Base-by-base conservation (phyloP, 2,329 filamentous ascomycete genomes). In the Venturia pyrina region DNA sequence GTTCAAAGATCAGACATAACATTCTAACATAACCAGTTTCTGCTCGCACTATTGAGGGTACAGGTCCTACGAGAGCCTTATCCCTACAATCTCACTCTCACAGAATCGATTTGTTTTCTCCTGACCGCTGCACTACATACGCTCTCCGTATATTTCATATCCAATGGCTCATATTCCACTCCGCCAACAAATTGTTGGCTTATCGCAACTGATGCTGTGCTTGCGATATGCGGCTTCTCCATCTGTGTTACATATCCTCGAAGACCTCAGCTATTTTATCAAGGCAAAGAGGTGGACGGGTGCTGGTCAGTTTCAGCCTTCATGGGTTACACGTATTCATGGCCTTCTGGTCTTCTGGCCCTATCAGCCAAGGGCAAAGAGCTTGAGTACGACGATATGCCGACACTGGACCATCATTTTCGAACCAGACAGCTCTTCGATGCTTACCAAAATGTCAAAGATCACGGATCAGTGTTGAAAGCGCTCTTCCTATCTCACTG, bases 301-400 rank as follows among this genome's bases (percentile, higher is more conserved):
- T 82, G 88, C 75, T 81, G 80, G 70, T 88, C 87, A 0, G 80
- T 79, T 3, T 86, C 87, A 1, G 83, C 86, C 0, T 78, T 88
- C 61, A 81, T 77, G 63, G 83, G 85, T 63, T 85, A 85, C 71
- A 89, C 84, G 7, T 93, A 87, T 77, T 77, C 79, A 62, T 93
- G 89, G 89, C 80, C 83, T 1, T 75, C 73, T 1, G 73, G 76
- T 2, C 70, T 91, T 0, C 79, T 93, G 17, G 70, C 70, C 70
- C 72, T 74, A 10, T 70, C 67, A 3, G 74, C 72, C 10, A 74
- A 67, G n/a, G 44, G 53, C 1, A 68, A 67, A 24, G 40, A 65
- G 32, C 53, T 68, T 15, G 48, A 64, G 7, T 71, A 71, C 48
- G 73, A 72, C 3, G 73, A 69, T 63, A 43, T 70, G 32, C 68